Conservation (phyloP, 441 rosid species). For the Arabidopsis lyrata region DNA sequence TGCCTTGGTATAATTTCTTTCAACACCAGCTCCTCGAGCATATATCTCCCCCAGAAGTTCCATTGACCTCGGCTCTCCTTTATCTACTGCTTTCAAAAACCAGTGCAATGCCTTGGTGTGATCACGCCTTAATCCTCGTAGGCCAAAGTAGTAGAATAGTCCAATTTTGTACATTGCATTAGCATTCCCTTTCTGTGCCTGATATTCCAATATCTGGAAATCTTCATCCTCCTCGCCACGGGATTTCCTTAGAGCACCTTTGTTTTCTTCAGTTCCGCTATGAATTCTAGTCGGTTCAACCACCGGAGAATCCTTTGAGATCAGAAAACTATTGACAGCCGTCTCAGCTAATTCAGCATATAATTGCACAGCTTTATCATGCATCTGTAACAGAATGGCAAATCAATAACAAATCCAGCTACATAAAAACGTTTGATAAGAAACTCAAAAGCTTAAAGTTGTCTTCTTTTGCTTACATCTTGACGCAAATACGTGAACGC, state of each 20-base stretch:
- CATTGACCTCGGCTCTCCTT: conserved; percentile 94
- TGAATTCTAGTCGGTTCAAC: conserved; percentile 94
- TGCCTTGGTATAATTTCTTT: conserved; percentile 91
- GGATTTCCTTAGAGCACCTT: conserved; percentile 86
- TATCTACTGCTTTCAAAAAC: conserved; percentile 90
- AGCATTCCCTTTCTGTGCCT: conserved; percentile 96
- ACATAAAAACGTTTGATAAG: neutral
- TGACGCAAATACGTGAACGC: conserved; percentile 88
- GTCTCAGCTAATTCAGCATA: conserved; percentile 94
- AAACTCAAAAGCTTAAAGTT: conserved; percentile 23
- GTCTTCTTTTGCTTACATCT: conserved; percentile 64
- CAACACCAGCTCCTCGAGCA: conserved; percentile 98
- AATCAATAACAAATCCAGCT: conserved; percentile 33
- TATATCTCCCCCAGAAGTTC: conserved; percentile 97
- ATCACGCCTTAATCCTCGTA: conserved; percentile 97
- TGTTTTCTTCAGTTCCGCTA: conserved; percentile 94
- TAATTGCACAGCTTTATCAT: conserved; percentile 75
- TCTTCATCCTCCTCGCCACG: conserved; percentile 97
- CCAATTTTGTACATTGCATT: conserved; percentile 92
- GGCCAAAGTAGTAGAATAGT: conserved; percentile 88
- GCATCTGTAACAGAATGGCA: conserved; percentile 63
- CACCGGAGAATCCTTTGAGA: conserved; percentile 91
- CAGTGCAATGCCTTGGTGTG: conserved; percentile 84
- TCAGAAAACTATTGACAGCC: conserved; percentile 92
- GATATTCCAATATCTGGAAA: conserved; percentile 96